phyloP scores from a whole-genome alignment of 2,329 filamentous ascomycete genomes.

The Myriangium duriaei region DNA sequence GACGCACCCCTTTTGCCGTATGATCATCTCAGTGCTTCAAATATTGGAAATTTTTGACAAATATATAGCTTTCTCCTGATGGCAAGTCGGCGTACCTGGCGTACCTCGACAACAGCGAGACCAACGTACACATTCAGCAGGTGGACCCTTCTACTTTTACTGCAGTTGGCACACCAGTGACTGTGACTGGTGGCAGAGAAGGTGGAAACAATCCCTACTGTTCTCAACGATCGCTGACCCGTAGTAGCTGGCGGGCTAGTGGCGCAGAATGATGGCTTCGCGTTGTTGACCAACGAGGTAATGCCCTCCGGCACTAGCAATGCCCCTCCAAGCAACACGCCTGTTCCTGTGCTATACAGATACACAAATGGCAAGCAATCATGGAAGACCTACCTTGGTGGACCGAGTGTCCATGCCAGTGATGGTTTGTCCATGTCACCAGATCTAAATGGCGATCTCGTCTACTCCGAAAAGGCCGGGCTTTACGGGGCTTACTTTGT shows the following conservation, averaged over 20 bases:
- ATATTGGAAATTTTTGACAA: not conserved
- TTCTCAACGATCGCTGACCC: too few species aligned
- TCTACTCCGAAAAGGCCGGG: constrained; percentile 43
- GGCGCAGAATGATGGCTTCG: constrained; percentile 51
- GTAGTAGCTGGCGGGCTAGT: constrained; percentile 49
- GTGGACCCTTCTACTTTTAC: constrained; percentile 43
- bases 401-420: too few species aligned
- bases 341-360: constrained; percentile 47
- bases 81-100: constrained; percentile 47
- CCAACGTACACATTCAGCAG: constrained; percentile 45
- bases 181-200: constrained; percentile 43
- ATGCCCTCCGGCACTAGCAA: constrained; percentile 38
- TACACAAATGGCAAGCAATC: constrained; percentile 43
- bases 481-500: constrained; percentile 52
- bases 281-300: constrained; percentile 47
- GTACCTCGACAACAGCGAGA: constrained; percentile 45
- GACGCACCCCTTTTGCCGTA: constrained; percentile 47
- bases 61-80: constrained; percentile 40
- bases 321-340: constrained; percentile 35
- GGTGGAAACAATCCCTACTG: too few species aligned
- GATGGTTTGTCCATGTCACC: constrained; percentile 37
- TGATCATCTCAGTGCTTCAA: not conserved
- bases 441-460: constrained; percentile 51
- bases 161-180: constrained; percentile 40
- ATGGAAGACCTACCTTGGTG: constrained; percentile 49